These are phyloP conservation scores for Trichomonas vaginalis DNA, from an alignment of 208 protist genomes.

Conservation along the genomic window DNA sequence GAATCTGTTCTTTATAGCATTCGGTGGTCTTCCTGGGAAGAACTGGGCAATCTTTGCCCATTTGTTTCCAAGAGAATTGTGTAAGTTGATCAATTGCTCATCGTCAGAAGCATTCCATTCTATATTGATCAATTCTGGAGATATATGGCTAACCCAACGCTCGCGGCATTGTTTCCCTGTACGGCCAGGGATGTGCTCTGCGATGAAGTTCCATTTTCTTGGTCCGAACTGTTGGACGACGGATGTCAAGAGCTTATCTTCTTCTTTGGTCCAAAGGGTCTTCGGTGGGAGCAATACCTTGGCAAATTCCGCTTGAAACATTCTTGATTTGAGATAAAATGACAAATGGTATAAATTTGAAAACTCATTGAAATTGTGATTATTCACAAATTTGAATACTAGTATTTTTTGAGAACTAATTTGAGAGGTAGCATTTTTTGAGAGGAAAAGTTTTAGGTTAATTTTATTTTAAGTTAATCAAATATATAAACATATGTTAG, in stretches of 20 bases:
- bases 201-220: background rate
- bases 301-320: too few species aligned
- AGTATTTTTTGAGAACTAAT: background rate
- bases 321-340: background rate
- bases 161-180: background rate
- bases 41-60: background rate
- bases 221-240: background rate
- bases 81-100: background rate
- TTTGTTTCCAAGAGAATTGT: background rate
- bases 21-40: background rate
- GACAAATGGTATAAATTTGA: background rate
- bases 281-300: background rate
- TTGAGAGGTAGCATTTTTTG: too few species aligned
- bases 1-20: background rate
- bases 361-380: background rate
- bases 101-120: background rate
- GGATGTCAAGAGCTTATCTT: slow-evolving; percentile 20
- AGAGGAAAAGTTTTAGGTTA: too few species aligned
- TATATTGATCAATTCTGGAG: background rate
- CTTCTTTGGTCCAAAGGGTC: slow-evolving; percentile 34
- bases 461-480: too few species aligned
- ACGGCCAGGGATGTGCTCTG: background rate
- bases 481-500: too few species aligned
- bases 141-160: background rate
- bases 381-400: background rate